Base-by-base conservation (phyloP, 768 basidiomycete species). In the Lactifluus rugatus region DNA sequence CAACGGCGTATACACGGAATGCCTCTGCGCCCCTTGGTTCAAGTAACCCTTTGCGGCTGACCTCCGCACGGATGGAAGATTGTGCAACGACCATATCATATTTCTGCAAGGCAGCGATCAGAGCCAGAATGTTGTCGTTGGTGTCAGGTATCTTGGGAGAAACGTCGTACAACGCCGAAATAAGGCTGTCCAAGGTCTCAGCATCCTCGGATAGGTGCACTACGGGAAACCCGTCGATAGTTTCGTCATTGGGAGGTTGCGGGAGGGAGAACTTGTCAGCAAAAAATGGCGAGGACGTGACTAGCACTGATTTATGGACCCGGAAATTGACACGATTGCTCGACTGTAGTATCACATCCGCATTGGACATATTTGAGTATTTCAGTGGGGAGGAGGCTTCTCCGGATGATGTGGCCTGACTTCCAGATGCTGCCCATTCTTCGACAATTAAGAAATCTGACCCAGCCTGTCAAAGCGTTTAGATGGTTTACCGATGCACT, bases 31-130 rank as follows among this genome's bases (percentile, higher is more conserved):
- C 41, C 3, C n/a, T 13, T 1, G 32, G 48, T n/a, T 32, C 21
- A 19, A 46, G 49, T 11, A 45, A 36, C n/a, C 10, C 42, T 25
- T 5, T 21, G 23, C 49, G 31, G 19, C 28, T 31, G 28, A 31
- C 28, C 28, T 31, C 28, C 6, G 28, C 28, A 31, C 28, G 28
- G 28, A 31, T 42, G 11, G 14, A 45, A 6, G 49, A 57, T 45
- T 36, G 56, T 17, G 51, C 44, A 14, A 21, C 2, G 9, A 2
- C 25, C 56, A 57, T 57, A 7, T 57, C 56, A 17, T 57, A 57
- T 51, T 57, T 57, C 25, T 57, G 37, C 14, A 21, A 17, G 17
- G 56, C 49, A 9, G 56, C 21, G 5, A 57, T 42, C 1, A 57
- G 42, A 28, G 42, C 17, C n/a, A 57, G 36, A 2, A 57, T 25